phyloP scores from a whole-genome alignment of 2,329 filamentous ascomycete species.

The Ceratocystis eucalypticola region DNA sequence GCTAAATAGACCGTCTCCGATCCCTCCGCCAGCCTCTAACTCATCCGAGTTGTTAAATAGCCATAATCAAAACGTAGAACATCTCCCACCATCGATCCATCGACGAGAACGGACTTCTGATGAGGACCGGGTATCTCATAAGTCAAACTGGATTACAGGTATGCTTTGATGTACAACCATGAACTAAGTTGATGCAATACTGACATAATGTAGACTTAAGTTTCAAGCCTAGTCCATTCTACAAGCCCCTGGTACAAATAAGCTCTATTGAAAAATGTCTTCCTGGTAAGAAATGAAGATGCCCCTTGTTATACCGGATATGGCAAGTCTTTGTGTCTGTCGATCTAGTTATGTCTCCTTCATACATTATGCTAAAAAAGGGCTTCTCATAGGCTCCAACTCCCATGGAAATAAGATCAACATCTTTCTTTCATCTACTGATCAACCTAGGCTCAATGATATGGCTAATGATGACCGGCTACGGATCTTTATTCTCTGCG shows the following conservation, averaged over 20 bases:
- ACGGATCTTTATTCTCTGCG: slow-evolving; percentile 73
- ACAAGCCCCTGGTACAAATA: slow-evolving; percentile 52
- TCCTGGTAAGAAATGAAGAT: slow-evolving; percentile 44
- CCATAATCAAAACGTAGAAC: neutral
- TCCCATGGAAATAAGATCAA: slow-evolving; percentile 29
- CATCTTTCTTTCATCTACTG: slow-evolving; percentile 36
- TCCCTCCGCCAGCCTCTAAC: neutral
- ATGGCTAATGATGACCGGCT: slow-evolving; percentile 48
- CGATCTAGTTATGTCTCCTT: neutral
- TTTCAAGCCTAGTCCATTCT: slow-evolving; percentile 73
- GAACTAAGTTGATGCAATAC: neutral
- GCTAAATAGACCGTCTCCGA: neutral
- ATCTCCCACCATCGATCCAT: too few relatives aligned
- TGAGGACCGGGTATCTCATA: too few relatives aligned
- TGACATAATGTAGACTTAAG: slow-evolving; percentile 1
- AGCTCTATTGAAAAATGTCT: slow-evolving; percentile 52
- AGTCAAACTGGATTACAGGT: too few relatives aligned
- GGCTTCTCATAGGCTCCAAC: neutral
- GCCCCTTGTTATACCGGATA: neutral
- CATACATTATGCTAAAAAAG: neutral
- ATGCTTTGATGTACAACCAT: too few relatives aligned
- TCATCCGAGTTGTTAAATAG: neutral
- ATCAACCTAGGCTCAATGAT: slow-evolving; percentile 38
- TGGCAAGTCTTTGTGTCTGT: neutral
- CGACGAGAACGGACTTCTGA: too few relatives aligned